Evolutionary conservation across 805 yeast species (phyloP).

Genomic region (Maudiozyma pseudohumilis): DNA sequence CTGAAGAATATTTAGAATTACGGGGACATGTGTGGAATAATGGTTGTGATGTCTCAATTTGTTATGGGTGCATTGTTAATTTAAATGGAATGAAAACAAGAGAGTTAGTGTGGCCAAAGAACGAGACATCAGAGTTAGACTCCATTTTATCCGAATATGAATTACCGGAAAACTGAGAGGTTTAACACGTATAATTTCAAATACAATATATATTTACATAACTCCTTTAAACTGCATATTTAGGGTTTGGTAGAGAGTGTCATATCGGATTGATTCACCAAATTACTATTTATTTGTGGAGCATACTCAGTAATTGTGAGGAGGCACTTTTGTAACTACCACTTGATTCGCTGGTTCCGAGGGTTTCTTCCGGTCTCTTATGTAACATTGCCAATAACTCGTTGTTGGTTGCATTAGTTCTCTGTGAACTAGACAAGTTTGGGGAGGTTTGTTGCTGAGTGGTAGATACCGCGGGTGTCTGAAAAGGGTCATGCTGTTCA

Average conservation of each 20-base stretch:
- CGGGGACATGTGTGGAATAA: constrained; percentile 14
- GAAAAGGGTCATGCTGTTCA: too few relatives aligned
- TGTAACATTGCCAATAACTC: constrained; percentile 6
- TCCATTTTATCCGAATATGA: constrained; percentile 40
- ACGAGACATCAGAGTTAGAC: constrained; percentile 26
- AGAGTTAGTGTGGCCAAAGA: constrained; percentile 33
- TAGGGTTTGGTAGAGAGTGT: not conserved
- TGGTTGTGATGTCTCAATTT: constrained; percentile 32
- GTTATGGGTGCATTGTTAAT: constrained; percentile 71
- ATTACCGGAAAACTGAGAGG: constrained; percentile 13
- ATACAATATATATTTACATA: not conserved
- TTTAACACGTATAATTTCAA: not conserved
- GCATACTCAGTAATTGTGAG: constrained; percentile 1
- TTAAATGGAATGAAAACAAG: constrained; percentile 36
- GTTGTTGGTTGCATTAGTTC: constrained; percentile 3
- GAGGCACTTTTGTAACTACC: not conserved
- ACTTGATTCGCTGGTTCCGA: too few relatives aligned
- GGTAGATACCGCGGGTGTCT: too few relatives aligned
- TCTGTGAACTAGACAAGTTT: not conserved
- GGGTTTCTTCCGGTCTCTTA: not conserved
- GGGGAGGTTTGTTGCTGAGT: not conserved
- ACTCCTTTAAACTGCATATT: not conserved
- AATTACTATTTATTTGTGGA: not conserved
- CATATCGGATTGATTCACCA: not conserved
- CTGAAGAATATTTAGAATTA: constrained; percentile 11